Base-by-base conservation (phyloP, 768 basidiomycete genomes). In the Serendipita sp. region DNA sequence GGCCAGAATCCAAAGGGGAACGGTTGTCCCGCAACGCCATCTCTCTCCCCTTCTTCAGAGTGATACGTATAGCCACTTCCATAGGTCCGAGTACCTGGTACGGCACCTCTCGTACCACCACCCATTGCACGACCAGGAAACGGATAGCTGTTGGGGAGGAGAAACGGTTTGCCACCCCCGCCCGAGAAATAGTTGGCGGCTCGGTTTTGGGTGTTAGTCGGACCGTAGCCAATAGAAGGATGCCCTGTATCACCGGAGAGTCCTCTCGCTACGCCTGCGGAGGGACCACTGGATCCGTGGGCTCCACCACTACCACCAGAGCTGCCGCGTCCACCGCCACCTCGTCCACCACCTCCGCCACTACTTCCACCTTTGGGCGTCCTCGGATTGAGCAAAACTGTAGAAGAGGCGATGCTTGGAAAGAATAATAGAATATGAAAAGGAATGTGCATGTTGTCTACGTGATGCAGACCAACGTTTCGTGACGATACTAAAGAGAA, bases 1-100 rank as follows among this genome's bases (percentile, higher is more conserved):
- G 56, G 56, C 18, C 34, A 60, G 48, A 60, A 60, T 36, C 56
- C 56, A 36, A 60, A 60, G 18, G 56, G 56, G 56, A 60, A 60
- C 13, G 56, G 48, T 2, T 51, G 48, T 5, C 48, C 8, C 1
- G n/a, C n/a, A n/a, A 51, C 48, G 48, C 8, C 5, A 51, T 51
- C 5, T 8, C 30, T 8, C n/a, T 7, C 5, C n/a, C 30, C 48
- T n/a, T 18, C 7, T 5, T 32, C n/a, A n/a, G 30, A 18, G n/a
- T 8, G 30, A 32, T 51, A 51, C 3, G 64, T 45, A 69, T 86
- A 85, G 1, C 85, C 85, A 67, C 83, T 85, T 4, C 84, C 85
- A 66, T 85, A 85, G 2, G 70, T 66, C 32, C 84, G 85, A 3
- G 73, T 74, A 2, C 82, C 82, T 63, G 68, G 80, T 0, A 82